Conservation (phyloP, 257 asterid genomes). For the Knoxia roxburghii region DNA sequence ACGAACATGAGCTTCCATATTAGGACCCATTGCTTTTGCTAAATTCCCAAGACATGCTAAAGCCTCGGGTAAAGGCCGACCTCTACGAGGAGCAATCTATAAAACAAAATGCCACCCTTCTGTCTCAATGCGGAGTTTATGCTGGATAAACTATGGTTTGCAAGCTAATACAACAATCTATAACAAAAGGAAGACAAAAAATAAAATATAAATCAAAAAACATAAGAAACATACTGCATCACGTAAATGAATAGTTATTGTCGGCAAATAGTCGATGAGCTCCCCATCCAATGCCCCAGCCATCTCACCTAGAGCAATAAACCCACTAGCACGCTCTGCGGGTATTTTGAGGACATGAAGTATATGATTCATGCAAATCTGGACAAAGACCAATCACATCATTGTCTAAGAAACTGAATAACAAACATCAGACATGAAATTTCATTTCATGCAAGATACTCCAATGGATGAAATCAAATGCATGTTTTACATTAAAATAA, state of each 20-base stretch:
- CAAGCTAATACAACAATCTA: neutral
- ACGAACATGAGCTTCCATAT: slow-evolving; percentile 82
- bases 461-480: slow-evolving; percentile 7
- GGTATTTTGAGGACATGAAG: slow-evolving; percentile 95
- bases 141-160: neutral
- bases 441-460: neutral
- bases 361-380: slow-evolving; percentile 99
- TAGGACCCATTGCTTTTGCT: slow-evolving; percentile 94
- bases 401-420: slow-evolving; percentile 13
- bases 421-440: slow-evolving; percentile 16
- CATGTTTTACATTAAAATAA: slow-evolving; percentile 8
- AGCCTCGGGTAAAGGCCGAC: slow-evolving; percentile 93
- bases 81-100: slow-evolving; percentile 99
- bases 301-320: slow-evolving; percentile 99
- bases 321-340: slow-evolving; percentile 95
- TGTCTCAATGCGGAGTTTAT: slow-evolving; percentile 2
- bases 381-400: slow-evolving; percentile 25
- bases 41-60: slow-evolving; percentile 97
- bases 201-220: too few species aligned
- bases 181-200: neutral
- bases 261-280: slow-evolving; percentile 95
- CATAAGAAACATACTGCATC: slow-evolving; percentile 78
- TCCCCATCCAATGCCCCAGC: slow-evolving; percentile 99
- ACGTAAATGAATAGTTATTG: slow-evolving; percentile 90
- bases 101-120: slow-evolving; percentile 16